Evolutionary conservation across 106 monocot genomes (phyloP).

Genomic region (Platanthera zijinensis): DNA sequence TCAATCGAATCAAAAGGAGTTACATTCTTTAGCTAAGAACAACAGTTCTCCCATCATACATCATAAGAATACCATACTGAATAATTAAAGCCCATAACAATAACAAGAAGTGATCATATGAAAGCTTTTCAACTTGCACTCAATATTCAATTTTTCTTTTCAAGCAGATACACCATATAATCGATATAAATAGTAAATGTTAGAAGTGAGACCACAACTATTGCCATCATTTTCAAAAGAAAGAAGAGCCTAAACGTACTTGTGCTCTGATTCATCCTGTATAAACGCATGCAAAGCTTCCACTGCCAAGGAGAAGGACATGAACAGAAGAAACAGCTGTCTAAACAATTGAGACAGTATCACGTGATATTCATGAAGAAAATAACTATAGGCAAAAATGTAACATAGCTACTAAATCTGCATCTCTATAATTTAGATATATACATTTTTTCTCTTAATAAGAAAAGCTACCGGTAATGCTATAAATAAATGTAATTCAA

Average conservation of each 20-base stretch:
- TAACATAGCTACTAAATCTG: not conserved
- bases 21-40: not conserved
- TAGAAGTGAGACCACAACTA: not conserved
- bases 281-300: slow-evolving; percentile 99
- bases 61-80: not conserved
- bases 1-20: not conserved
- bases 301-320: slow-evolving; percentile 97
- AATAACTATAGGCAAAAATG: not conserved
- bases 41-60: not conserved
- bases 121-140: not conserved
- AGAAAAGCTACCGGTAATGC: not conserved
- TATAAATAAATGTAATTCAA: not conserved
- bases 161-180: not conserved
- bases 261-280: slow-evolving; percentile 99
- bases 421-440: not conserved
- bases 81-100: not conserved
- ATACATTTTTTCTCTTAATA: not conserved
- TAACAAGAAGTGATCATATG: not conserved
- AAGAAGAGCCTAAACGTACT: slow-evolving; percentile 39
- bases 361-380: slow-evolving; percentile 13
- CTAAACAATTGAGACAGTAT: slow-evolving; percentile 35
- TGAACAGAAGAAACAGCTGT: slow-evolving; percentile 97
- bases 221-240: not conserved
- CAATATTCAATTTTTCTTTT: not conserved
- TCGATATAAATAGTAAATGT: not conserved